A percentile compares a stretch with the other conserved stretches of the same genome.
Conservation (phyloP, 441 rosid genomes). For the Viola pubescens region DNA sequence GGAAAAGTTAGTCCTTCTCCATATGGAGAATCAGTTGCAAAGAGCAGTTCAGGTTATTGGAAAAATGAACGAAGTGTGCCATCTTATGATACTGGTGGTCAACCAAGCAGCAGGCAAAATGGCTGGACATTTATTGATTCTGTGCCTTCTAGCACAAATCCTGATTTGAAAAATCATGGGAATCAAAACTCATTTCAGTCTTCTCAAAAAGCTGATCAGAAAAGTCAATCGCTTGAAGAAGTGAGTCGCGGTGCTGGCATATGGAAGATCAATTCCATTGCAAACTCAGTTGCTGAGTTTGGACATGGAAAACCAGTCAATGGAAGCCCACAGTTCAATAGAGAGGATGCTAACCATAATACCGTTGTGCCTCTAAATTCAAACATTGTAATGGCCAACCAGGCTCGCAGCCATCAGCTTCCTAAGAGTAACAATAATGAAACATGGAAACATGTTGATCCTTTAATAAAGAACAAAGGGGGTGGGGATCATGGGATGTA, state of each 20-base stretch:
- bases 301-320: slow-evolving; percentile 26
- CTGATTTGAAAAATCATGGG: slow-evolving; percentile 29
- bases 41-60: slow-evolving; percentile 31
- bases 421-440: too few species aligned
- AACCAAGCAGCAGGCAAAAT: slow-evolving; percentile 20
- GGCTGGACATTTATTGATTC: slow-evolving; percentile 42
- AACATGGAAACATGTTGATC: too few species aligned
- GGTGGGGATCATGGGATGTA: too few species aligned
- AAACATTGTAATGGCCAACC: too few species aligned
- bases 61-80: slow-evolving; percentile 24
- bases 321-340: slow-evolving; percentile 22
- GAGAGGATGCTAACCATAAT: slow-evolving; percentile 15
- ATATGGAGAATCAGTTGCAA: slow-evolving; percentile 29
- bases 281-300: slow-evolving; percentile 23
- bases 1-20: slow-evolving; percentile 36
- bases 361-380: too few species aligned
- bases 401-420: too few species aligned
- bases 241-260: slow-evolving; percentile 34
- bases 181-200: slow-evolving; percentile 29
- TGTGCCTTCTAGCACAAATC: slow-evolving; percentile 18
- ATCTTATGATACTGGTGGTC: slow-evolving; percentile 18
- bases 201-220: slow-evolving; percentile 23
- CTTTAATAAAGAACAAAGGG: too few species aligned
- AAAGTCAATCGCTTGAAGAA: slow-evolving; percentile 23
- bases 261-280: slow-evolving; percentile 39